Conservation (phyloP, 805 yeast species). For the Candida namnaoensis region DNA sequence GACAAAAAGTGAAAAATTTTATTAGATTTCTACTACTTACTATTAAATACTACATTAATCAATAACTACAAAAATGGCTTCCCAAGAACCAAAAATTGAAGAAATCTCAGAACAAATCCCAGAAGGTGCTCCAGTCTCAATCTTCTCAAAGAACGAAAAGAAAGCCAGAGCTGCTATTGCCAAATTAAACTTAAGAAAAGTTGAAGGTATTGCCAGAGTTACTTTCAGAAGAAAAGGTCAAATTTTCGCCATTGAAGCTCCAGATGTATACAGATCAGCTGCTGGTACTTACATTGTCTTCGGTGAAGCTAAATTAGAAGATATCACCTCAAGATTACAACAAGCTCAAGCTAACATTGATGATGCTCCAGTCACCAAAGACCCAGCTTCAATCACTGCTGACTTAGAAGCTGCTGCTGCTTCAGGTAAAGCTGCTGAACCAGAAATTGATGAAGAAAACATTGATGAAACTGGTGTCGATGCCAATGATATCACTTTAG, state of each 20-base stretch:
- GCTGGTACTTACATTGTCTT: conserved; percentile 91
- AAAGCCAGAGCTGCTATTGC: conserved; percentile 87
- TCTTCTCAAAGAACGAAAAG: conserved; percentile 86
- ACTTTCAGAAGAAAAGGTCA: conserved; percentile 91
- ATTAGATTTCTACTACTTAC: neutral
- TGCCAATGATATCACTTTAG: conserved; percentile 73
- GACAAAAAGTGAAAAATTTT: conserved; percentile 9
- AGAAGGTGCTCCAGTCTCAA: conserved; percentile 74
- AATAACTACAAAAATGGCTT: conserved; percentile 16
- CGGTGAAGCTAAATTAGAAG: conserved; percentile 97
- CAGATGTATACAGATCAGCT: conserved; percentile 93
- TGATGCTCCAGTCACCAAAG: conserved; percentile 44
- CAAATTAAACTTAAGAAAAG: conserved; percentile 83
- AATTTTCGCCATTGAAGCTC: conserved; percentile 83
- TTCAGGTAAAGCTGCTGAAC: conserved; percentile 31
- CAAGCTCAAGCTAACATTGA: conserved; percentile 64
- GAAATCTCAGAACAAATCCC: conserved; percentile 46
- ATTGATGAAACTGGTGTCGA: conserved; percentile 84
- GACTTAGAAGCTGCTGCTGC: conserved; percentile 67
- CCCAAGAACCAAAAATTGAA: conserved; percentile 19
- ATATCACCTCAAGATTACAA: conserved; percentile 80
- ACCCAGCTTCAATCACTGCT: conserved; percentile 75
- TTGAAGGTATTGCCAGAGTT: conserved; percentile 90
- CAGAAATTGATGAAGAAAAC: conserved; percentile 37
- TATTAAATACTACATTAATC: neutral